These are phyloP conservation scores for Salvia rosmarinus DNA, from an alignment of 257 asterid genomes.

Conservation along the genomic window DNA sequence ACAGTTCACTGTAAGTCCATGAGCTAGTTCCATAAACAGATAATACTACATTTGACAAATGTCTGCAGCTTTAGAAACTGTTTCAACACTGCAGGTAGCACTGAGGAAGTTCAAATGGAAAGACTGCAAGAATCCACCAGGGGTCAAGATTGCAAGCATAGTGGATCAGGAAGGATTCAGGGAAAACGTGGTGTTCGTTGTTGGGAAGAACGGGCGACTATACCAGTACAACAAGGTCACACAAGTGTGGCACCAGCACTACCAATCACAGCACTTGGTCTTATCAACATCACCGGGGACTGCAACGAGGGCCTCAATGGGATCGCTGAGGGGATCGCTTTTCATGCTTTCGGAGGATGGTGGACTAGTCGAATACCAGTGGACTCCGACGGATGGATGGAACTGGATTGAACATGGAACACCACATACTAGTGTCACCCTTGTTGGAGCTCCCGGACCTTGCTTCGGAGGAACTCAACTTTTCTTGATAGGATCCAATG, in stretches of 20 bases:
- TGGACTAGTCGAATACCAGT: conserved; percentile 72
- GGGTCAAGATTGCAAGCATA: conserved; percentile 60
- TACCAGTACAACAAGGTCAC: conserved; percentile 86
- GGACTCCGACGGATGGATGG: conserved; percentile 73
- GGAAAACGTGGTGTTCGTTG: conserved; percentile 66
- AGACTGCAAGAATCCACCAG: conserved; percentile 70
- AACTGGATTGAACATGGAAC: conserved; percentile 90
- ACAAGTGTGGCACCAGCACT: conserved; percentile 80
- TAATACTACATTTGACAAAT: neutral
- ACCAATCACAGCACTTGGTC: conserved; percentile 80
- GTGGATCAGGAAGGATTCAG: conserved; percentile 81
- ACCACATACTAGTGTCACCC: conserved; percentile 53
- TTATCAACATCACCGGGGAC: conserved; percentile 72
- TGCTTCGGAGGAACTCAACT: conserved; percentile 59
- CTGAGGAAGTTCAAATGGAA: conserved; percentile 88
- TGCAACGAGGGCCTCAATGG: conserved; percentile 49
- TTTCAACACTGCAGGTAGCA: conserved; percentile 58
- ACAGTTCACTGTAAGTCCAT: conserved; percentile 54
- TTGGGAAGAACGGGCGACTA: conserved; percentile 63
- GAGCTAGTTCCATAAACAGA: neutral
- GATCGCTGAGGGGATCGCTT: conserved; percentile 64
- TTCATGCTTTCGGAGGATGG: conserved; percentile 80
- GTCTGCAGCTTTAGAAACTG: neutral
- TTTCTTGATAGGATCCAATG: conserved; percentile 77
- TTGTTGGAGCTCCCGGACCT: conserved; percentile 92